A percentile compares a stretch with the other conserved stretches of the same genome.
These are phyloP conservation scores for Sistotremastrum suecicum DNA, from an alignment of 768 basidiomycete genomes.

Conservation along the genomic window DNA sequence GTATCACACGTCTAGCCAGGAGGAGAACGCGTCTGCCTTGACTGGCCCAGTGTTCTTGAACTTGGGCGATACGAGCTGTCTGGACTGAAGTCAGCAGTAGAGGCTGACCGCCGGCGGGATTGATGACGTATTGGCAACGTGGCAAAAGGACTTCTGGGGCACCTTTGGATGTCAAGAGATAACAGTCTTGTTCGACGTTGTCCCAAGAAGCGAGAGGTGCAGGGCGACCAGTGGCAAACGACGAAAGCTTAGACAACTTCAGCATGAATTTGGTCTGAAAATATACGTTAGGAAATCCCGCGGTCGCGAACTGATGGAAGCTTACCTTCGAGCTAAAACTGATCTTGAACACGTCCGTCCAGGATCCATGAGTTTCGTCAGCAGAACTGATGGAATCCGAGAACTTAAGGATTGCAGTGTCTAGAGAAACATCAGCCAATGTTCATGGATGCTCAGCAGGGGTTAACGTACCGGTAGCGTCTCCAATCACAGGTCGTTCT, in stretches of 20 bases:
- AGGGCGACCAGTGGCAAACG: conserved; percentile 2
- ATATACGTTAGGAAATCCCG: conserved; percentile 5
- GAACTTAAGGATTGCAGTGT: conserved; percentile 42
- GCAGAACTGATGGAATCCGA: conserved; percentile 20
- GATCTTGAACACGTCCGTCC: conserved; percentile 21
- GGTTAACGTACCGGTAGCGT: conserved; percentile 32
- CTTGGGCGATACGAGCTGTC: conserved; percentile 17
- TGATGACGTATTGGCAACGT: conserved; percentile 24
- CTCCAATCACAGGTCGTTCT: conserved; percentile 27
- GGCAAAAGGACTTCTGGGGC: conserved; percentile 38
- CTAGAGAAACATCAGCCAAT: conserved; percentile 12
- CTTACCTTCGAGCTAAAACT: conserved; percentile 27
- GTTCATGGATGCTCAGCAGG: neutral
- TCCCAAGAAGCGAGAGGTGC: conserved; percentile 18
- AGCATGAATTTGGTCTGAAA: conserved; percentile 40
- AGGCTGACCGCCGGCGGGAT: conserved; percentile 21
- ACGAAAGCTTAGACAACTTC: conserved; percentile 21
- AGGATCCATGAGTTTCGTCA: conserved; percentile 17
- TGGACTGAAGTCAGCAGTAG: conserved; percentile 18
- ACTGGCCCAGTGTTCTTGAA: conserved; percentile 35
- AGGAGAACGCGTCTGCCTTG: conserved; percentile 51
- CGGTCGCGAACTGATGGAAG: conserved; percentile 4
- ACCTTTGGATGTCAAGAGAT: conserved; percentile 29
- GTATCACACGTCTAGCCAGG: conserved; percentile 32
- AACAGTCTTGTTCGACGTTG: conserved; percentile 12